Base-by-base conservation (phyloP, 257 asterid species). In the Anisodus acutangulus region DNA sequence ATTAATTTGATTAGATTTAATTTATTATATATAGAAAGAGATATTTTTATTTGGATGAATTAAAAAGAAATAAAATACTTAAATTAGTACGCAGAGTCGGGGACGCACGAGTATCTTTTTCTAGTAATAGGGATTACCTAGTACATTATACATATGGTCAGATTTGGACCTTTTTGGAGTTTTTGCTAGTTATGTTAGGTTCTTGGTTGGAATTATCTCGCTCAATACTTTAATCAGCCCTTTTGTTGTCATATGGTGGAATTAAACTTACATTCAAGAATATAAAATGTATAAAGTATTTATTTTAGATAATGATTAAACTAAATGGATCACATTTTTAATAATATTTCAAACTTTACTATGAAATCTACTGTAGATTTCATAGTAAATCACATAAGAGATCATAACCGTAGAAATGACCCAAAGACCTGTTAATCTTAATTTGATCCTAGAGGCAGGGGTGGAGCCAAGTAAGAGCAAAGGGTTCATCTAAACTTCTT, bases 81-180 rank as follows among this genome's bases (percentile, higher is more conserved):
- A 31, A 31, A 31, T 22, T 22, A 22, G 26, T 22, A n/a, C n/a
- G n/a, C n/a, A 22, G 26, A 22, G 26, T 22, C 26, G 26, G 26
- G 26, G 26, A 22, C 26, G 0, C 26, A 22, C 26, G 26, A 22
- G 26, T 22, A 22, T 22, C 26, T 22, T 22, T 22, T 22, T 22
- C 26, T 22, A 22, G 26, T 22, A 22, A 22, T 22, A 22, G 26
- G 26, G 26, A 0, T 22, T 22, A 22, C 26, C 26, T 22, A 22
- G 26, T 22, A 22, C 26, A 22, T 22, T 22, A 22, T 16, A 16
- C 39, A 19, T 62, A 64, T 26, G 71, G 71, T 11, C 4, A 66
- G 80, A 72, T 49, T 47, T 22, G 26, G 80, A 47, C 80, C 10
- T 72, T 10, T 45, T 72, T 72, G 59, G 16, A 71, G 58, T 72